These are phyloP conservation scores for Atalantia buxifolia DNA, from an alignment of 345 rosid genomes.

Conservation along the genomic window DNA sequence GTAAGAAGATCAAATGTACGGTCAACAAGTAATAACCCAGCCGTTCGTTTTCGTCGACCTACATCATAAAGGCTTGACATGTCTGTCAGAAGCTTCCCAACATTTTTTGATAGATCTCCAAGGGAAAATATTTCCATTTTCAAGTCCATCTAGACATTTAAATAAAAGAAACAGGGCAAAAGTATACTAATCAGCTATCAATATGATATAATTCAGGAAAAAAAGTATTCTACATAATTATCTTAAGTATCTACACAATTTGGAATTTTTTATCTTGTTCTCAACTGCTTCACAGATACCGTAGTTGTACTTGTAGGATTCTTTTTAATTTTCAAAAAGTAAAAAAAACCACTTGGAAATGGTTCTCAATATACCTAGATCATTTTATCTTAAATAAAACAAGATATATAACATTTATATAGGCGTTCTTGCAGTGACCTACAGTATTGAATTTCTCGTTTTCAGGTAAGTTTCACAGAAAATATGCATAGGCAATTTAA, in stretches of 20 bases:
- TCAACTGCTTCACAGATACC: background rate
- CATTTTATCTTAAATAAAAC: background rate
- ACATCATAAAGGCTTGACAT: slow-evolving; percentile 99
- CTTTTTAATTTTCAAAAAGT: background rate
- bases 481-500: background rate
- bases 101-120: slow-evolving; percentile 81
- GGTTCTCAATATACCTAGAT: background rate
- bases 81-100: slow-evolving; percentile 92
- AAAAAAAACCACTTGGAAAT: background rate
- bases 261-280: background rate
- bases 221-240: background rate
- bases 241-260: background rate
- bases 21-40: slow-evolving; percentile 84
- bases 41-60: slow-evolving; percentile 89
- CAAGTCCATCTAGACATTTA: slow-evolving; percentile 81
- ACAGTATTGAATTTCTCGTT: background rate
- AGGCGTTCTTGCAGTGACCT: background rate
- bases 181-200: slow-evolving; percentile 1
- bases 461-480: background rate
- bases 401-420: background rate
- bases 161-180: slow-evolving; percentile 17
- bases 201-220: slow-evolving; percentile 12
- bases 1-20: slow-evolving; percentile 94
- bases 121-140: slow-evolving; percentile 94
- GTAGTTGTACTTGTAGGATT: background rate